These are phyloP conservation scores for Sabuloglossum arenarium DNA, from an alignment of 495 filamentous ascomycete species.

Conservation along the genomic window DNA sequence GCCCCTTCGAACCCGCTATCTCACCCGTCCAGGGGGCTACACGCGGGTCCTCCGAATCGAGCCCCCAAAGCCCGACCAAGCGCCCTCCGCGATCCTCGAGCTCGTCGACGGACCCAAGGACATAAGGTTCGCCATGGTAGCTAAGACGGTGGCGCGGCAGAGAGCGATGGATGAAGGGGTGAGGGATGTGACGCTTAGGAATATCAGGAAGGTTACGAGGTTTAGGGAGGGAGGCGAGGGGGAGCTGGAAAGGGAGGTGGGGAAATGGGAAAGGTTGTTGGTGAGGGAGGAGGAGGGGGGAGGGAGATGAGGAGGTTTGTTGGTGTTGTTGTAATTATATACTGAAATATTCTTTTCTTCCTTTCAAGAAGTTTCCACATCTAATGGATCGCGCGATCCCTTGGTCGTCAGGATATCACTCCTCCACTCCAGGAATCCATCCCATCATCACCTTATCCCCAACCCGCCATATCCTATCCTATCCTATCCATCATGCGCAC, in stretches of 20 bases:
- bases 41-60: slow-evolving; percentile 84
- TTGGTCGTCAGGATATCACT: too few species aligned
- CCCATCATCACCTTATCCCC: too few species aligned
- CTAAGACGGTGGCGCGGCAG: slow-evolving; percentile 48
- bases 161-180: slow-evolving; percentile 22
- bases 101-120: slow-evolving; percentile 89
- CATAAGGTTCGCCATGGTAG: slow-evolving; percentile 86
- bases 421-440: too few species aligned
- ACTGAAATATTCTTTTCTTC: too few species aligned
- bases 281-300: neutral
- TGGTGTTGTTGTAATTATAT: too few species aligned
- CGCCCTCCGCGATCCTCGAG: slow-evolving; percentile 77
- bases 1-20: slow-evolving; percentile 59
- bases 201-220: slow-evolving; percentile 68
- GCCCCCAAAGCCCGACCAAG: slow-evolving; percentile 52
- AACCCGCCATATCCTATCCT: too few species aligned
- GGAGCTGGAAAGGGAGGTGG: slow-evolving; percentile 49
- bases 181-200: slow-evolving; percentile 49
- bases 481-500: too few species aligned
- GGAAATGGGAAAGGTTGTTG: slow-evolving; percentile 25
- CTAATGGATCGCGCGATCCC: too few species aligned
- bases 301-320: neutral
- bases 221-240: slow-evolving; percentile 47
- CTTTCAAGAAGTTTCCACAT: too few species aligned
- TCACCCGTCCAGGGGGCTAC: slow-evolving; percentile 69